Base-by-base conservation (phyloP, 2,329 filamentous ascomycete species). In the Massarina eburnea region DNA sequence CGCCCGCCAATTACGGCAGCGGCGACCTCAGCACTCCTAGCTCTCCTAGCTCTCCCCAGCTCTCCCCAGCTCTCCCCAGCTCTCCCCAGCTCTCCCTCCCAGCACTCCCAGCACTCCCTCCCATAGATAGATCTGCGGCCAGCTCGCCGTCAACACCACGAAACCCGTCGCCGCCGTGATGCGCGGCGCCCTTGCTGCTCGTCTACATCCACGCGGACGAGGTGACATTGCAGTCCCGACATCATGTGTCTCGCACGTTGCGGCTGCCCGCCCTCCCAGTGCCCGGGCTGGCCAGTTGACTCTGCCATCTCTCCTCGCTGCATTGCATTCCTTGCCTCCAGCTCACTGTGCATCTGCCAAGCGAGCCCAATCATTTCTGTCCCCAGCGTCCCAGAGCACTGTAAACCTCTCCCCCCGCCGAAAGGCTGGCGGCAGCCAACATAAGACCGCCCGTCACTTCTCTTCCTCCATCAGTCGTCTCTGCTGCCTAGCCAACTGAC, bases 171-270 rank as follows among this genome's bases (percentile, higher is more conserved):
- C 6, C 27, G 12, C n/a, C 27, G 26, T 34, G 21, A 27, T 24
- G 38, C 27, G n/a, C 21, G 9, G 37, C 34, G 49, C 54, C 52
- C 52, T 56, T 59, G 54, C 57, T 54, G 45, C 29, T 24, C 49
- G 39, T 44, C 53, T 41, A 44, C 21, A 41, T 51, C 54, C 57
- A 64, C 62, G 60, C 61, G 58, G 37, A 47, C 46, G 52, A 43
- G 47, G 62, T 67, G 56, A 58, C 61, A 57, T 66, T 45, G 48
- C 52, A 39, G 46, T 59, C 53, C 59, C 58, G 55, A 48, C 47
- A 44, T 45, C 63, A 59, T 64, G 59, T 67, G 61, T 61, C 62
- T 66, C 54, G 61, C 64, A 68, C 64, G 64, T 68, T 66, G 60
- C 61, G 38, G 54, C 59, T 51, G 29, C 55, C 61, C 27, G 6